These are phyloP conservation scores for Ormosia semicastrata DNA, from an alignment of 306 rosid species.

Conservation along the genomic window DNA sequence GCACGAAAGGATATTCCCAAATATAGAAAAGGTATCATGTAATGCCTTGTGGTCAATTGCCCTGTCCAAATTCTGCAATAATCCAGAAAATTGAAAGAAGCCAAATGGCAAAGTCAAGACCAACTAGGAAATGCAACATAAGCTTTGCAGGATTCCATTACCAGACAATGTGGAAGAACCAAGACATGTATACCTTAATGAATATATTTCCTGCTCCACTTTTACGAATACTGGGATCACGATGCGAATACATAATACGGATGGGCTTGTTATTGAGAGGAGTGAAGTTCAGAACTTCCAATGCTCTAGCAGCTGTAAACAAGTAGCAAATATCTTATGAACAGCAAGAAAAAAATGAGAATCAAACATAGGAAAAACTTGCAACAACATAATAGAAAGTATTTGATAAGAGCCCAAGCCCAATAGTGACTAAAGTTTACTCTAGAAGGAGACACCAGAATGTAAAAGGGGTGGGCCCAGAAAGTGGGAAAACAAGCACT, in stretches of 20 bases:
- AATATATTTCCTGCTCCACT: constrained; percentile 96
- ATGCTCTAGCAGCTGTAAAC: constrained; percentile 87
- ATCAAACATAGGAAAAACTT: not conserved
- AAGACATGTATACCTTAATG: constrained; percentile 63
- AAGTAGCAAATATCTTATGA: constrained; percentile 15
- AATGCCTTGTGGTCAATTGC: constrained; percentile 94
- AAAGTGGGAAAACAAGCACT: too few relatives aligned
- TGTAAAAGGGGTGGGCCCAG: too few relatives aligned
- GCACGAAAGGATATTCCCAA: constrained; percentile 92
- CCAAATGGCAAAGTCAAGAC: constrained; percentile 7
- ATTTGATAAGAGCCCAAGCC: too few relatives aligned
- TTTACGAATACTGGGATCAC: constrained; percentile 93
- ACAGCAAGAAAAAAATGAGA: not conserved
- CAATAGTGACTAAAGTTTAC: too few relatives aligned
- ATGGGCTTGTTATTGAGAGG: constrained; percentile 74
- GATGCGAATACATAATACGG: constrained; percentile 93
- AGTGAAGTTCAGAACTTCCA: constrained; percentile 88
- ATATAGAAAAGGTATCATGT: constrained; percentile 85
- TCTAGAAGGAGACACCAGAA: too few relatives aligned
- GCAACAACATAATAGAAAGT: not conserved
- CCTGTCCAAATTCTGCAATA: constrained; percentile 86
- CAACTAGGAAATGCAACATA: constrained; percentile 9
- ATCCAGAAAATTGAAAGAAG: constrained; percentile 13
- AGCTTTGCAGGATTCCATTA: not conserved
- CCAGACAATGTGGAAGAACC: not conserved